These are phyloP conservation scores for Zygotorulaspora chibaensis DNA, from an alignment of 805 yeast species.

Conservation along the genomic window DNA sequence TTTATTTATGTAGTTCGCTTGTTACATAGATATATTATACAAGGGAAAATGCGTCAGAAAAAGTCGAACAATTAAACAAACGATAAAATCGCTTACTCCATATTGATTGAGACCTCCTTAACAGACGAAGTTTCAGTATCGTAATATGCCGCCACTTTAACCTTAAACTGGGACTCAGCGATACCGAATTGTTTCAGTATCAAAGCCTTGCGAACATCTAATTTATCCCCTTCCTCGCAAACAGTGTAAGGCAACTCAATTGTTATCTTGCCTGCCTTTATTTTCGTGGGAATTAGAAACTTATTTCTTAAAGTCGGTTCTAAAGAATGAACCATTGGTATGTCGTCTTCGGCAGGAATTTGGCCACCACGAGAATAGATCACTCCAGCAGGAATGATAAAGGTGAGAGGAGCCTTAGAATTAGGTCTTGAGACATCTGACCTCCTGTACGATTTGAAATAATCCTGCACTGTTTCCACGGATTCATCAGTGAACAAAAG, in stretches of 20 bases:
- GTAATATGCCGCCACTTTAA: slow-evolving; percentile 72
- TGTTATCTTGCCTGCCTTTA: slow-evolving; percentile 82
- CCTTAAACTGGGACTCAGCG: slow-evolving; percentile 88
- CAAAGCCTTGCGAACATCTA: slow-evolving; percentile 88
- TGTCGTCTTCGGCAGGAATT: slow-evolving; percentile 83
- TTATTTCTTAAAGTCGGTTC: slow-evolving; percentile 89
- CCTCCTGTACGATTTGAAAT: slow-evolving; percentile 72
- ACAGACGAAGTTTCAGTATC: slow-evolving; percentile 50
- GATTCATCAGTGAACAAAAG: slow-evolving; percentile 84
- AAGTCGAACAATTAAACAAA: background rate
- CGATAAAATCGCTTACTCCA: slow-evolving; percentile 18
- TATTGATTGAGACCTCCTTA: slow-evolving; percentile 34
- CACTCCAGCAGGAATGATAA: slow-evolving; percentile 83
- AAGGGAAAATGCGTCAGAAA: background rate
- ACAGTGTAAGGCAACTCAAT: slow-evolving; percentile 74
- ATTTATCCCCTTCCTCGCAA: slow-evolving; percentile 69
- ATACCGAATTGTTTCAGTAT: slow-evolving; percentile 93
- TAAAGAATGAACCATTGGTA: slow-evolving; percentile 93
- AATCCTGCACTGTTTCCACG: slow-evolving; percentile 84
- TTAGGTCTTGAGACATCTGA: slow-evolving; percentile 90
- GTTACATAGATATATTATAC: slow-evolving; percentile 8
- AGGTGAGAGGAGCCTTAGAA: slow-evolving; percentile 73
- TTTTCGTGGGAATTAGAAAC: slow-evolving; percentile 85
- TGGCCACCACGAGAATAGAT: slow-evolving; percentile 96
- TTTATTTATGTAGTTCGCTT: background rate